A percentile compares a stretch with the other conserved stretches of the same genome.
phyloP scores from a whole-genome alignment of 441 rosid genomes.

The Syzygium malaccense region DNA sequence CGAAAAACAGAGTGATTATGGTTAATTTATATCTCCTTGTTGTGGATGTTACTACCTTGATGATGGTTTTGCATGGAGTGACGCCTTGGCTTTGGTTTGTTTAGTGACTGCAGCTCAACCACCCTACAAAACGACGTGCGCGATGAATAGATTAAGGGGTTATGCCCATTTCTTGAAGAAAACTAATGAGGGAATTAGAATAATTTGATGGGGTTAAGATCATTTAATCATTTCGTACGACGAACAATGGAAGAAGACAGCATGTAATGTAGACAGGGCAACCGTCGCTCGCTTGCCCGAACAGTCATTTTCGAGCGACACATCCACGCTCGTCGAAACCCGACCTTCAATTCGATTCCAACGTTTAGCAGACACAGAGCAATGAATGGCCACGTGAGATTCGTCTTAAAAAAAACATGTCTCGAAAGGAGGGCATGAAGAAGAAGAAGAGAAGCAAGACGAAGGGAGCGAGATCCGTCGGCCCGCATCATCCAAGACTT shows the following conservation, averaged over 20 bases:
- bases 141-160: background rate
- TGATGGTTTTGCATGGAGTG: background rate
- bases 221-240: background rate
- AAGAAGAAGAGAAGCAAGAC: background rate
- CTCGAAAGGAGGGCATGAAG: background rate
- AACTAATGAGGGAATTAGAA: background rate
- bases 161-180: background rate
- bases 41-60: background rate
- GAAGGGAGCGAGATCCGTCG: background rate
- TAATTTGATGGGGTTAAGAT: background rate
- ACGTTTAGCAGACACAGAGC: background rate
- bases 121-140: background rate
- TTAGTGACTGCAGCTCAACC: background rate
- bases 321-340: background rate
- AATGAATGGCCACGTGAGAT: background rate
- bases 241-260: background rate
- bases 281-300: background rate
- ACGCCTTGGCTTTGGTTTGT: background rate
- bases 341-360: background rate
- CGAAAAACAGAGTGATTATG: background rate
- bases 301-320: background rate
- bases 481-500: background rate
- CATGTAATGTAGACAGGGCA: background rate
- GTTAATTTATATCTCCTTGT: background rate
- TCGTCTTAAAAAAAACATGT: background rate